These are phyloP conservation scores for Pseudopithomyces chartarum DNA, from an alignment of 2,329 filamentous ascomycete genomes.

Conservation along the genomic window DNA sequence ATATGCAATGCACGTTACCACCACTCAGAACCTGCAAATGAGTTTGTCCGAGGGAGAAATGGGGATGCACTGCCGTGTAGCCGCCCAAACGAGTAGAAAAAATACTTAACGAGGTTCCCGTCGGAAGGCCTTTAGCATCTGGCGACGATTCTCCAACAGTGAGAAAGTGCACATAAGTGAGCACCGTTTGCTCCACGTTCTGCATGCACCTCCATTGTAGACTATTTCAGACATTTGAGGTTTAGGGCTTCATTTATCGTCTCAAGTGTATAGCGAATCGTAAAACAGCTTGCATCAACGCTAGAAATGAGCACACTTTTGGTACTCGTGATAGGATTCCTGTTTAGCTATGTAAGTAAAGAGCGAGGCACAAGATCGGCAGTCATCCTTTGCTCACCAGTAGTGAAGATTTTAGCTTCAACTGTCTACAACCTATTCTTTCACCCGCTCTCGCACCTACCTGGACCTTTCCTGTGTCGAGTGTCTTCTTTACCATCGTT, in stretches of 20 bases:
- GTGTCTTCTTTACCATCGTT: not conserved
- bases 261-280: not conserved
- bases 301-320: not conserved
- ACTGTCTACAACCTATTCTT: not conserved
- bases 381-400: not conserved
- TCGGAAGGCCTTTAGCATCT: too few relatives aligned
- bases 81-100: too few relatives aligned
- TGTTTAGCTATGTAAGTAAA: not conserved
- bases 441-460: not conserved
- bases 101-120: too few relatives aligned
- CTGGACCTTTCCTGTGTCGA: not conserved
- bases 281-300: not conserved
- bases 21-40: too few relatives aligned
- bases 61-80: too few relatives aligned
- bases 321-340: not conserved
- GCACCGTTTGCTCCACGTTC: not conserved
- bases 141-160: too few relatives aligned
- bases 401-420: not conserved
- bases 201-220: not conserved
- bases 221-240: not conserved
- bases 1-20: too few relatives aligned
- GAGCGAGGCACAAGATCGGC: not conserved
- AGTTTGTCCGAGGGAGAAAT: too few relatives aligned
- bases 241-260: not conserved
- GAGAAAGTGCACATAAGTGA: not conserved